Conservation (phyloP, 352 stramenopile genomes). For the Phytophthora podocarpi region DNA sequence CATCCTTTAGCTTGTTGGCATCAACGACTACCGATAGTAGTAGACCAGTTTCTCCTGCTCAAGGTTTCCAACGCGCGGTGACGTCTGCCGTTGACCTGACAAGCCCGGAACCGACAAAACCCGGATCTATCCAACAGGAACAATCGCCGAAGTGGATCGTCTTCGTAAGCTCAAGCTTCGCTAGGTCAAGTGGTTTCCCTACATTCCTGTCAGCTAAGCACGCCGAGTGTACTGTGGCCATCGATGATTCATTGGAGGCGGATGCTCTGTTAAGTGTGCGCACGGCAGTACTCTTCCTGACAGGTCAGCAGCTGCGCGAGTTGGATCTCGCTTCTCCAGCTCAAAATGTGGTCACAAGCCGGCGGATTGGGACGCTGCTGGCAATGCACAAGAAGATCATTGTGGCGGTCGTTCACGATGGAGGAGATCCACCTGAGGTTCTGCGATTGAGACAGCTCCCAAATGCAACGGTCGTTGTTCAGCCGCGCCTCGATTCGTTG, state of each 20-base stretch:
- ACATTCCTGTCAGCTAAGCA: conserved; percentile 23
- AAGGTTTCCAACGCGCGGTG: not conserved
- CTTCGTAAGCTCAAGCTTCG: conserved; percentile 40
- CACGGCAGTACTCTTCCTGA: conserved; percentile 33
- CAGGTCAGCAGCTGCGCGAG: conserved; percentile 23
- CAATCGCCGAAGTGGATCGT: conserved; percentile 27
- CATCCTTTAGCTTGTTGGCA: conserved; percentile 25
- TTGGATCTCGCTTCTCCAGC: conserved; percentile 19
- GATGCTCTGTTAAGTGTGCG: conserved; percentile 54
- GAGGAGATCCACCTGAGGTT: conserved; percentile 14
- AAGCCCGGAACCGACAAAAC: not conserved
- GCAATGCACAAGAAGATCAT: conserved; percentile 65
- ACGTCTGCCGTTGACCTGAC: conserved; percentile 22
- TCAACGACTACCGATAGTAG: not conserved
- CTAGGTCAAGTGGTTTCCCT: conserved; percentile 30
- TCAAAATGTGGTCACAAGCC: conserved; percentile 33
- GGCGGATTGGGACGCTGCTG: conserved; percentile 35
- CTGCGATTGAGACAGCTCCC: conserved; percentile 32
- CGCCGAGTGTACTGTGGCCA: conserved; percentile 27
- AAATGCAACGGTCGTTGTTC: conserved; percentile 35
- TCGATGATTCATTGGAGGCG: conserved; percentile 52
- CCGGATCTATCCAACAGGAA: not conserved
- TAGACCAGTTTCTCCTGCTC: not conserved
- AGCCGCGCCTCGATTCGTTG: conserved; percentile 13
- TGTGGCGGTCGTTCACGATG: conserved; percentile 39